phyloP scores from a whole-genome alignment of 441 rosid genomes.

The Hura crepitans region DNA sequence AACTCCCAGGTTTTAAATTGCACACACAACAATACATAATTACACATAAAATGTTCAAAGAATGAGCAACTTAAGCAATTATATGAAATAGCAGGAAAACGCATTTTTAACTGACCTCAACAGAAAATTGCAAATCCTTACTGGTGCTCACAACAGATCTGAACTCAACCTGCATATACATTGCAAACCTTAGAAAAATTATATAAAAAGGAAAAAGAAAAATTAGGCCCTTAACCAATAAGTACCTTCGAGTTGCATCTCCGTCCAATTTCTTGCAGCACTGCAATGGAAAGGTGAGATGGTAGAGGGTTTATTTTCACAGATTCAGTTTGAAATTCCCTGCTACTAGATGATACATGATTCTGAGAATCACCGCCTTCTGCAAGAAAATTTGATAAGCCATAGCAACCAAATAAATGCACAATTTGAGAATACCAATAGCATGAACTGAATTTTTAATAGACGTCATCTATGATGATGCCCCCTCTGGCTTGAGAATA shows the following conservation, averaged over 20 bases:
- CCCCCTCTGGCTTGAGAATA: background rate
- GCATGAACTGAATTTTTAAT: background rate
- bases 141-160: conserved; percentile 78
- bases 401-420: conserved; percentile 7
- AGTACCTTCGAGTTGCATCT: conserved; percentile 86
- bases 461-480: background rate
- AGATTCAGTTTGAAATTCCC: conserved; percentile 53
- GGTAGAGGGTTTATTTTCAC: conserved; percentile 56
- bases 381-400: conserved; percentile 35
- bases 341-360: conserved; percentile 41
- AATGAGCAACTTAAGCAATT: background rate
- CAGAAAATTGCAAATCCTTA: conserved; percentile 89
- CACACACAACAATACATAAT: background rate
- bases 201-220: background rate
- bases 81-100: background rate
- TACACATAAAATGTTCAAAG: background rate
- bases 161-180: conserved; percentile 70
- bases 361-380: conserved; percentile 60
- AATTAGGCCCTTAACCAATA: conserved; percentile 13
- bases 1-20: background rate
- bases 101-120: conserved; percentile 59
- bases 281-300: conserved; percentile 68
- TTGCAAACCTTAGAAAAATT: conserved; percentile 16
- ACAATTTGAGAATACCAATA: background rate
- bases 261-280: conserved; percentile 88